Base-by-base conservation (phyloP, 129 eudicot genomes). In the Calendula officinalis region DNA sequence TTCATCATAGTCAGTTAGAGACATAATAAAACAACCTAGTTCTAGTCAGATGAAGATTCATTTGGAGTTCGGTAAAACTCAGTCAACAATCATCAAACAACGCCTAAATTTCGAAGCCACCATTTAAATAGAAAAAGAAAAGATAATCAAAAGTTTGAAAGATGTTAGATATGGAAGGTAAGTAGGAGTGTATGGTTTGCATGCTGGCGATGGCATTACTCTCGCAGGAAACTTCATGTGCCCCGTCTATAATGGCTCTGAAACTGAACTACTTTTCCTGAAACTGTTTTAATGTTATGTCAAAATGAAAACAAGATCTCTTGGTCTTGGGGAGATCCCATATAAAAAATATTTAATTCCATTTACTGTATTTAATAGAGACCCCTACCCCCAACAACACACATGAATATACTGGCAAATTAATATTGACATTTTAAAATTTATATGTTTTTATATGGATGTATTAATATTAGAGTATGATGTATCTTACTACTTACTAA, bases 161-260 rank as follows among this genome's bases (percentile, higher is more conserved):
- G 30, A 22, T 22, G 30, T 22, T 22, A 22, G 30, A 22, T 22
- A 49, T 49, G 3, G 17, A 17, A 49, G 55, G 15, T 49, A n/a
- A 45, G 55, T 15, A 13, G 34, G 65, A 43, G 57, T 68, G 56
- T 16, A 60, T 56, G 48, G 10, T 12, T 39, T 39, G 38, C 27
- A 5, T 6, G 64, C 50, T 60, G 68, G 62, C 61, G 27, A 50
- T 62, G 64, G 56, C 33, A 62, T 63, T 72, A 72, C 15, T 72
- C n/a, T 54, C 54, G 70, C 71, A 62, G 77, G 77, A 63, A 55
- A 72, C 9, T 72, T 72, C 77, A 72, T 72, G 77, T 72, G 77
- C 58, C 36, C 49, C 54, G 58, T 15, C 62, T 53, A 22, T 62
- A 53, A 72, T 72, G 64, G 56, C 57, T 64, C 71, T 72, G 77